Evolutionary conservation across 2,329 filamentous ascomycete genomes (phyloP).

Genomic region (Metarhizium brunneum): DNA sequence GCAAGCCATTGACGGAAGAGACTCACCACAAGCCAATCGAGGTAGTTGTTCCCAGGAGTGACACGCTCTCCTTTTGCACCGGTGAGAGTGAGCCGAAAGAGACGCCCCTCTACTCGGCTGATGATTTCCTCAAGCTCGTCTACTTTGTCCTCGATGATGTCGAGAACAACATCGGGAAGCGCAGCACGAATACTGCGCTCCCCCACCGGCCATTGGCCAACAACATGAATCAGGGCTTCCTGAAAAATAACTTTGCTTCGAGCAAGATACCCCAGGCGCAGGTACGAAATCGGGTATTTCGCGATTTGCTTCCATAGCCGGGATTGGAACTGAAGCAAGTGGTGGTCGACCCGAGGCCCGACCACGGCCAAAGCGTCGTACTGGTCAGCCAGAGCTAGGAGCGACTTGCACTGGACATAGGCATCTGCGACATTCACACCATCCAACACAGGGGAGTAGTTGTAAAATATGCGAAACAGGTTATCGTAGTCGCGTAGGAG

Average conservation of each 20-base stretch:
- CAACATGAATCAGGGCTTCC: conserved; percentile 85
- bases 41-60: conserved; percentile 65
- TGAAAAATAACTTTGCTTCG: conserved; percentile 76
- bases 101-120: conserved; percentile 65
- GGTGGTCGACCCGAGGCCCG: conserved; percentile 84
- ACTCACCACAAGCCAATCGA: conserved; percentile 83
- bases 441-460: conserved; percentile 75
- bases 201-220: conserved; percentile 84
- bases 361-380: conserved; percentile 87
- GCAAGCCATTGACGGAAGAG: conserved; percentile 90
- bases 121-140: conserved; percentile 83
- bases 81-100: conserved; percentile 73
- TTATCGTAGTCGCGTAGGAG: conserved; percentile 90
- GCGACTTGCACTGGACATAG: conserved; percentile 87
- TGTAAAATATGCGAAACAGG: conserved; percentile 92
- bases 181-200: conserved; percentile 66
- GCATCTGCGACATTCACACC: conserved; percentile 82
- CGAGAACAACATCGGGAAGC: conserved; percentile 67
- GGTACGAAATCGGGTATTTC: conserved; percentile 88
- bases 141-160: conserved; percentile 90
- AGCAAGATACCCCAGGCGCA: conserved; percentile 80
- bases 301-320: conserved; percentile 93
- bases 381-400: conserved; percentile 83
- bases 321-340: conserved; percentile 83
- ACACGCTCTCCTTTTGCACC: conserved; percentile 77